phyloP scores from a whole-genome alignment of 371 early-diverging fungal species.

The Rhizopus arrhizus region DNA sequence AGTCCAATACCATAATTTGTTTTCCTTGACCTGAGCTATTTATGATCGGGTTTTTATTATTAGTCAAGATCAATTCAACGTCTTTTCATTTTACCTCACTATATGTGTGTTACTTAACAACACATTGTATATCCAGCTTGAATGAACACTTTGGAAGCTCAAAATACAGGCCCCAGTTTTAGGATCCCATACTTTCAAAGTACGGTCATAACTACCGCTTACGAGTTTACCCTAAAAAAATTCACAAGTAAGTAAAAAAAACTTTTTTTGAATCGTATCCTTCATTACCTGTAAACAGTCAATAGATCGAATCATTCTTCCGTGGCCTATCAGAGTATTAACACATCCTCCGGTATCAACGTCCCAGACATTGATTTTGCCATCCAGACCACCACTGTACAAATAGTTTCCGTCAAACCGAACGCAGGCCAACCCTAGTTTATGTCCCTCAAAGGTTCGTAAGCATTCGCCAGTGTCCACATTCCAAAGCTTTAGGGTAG shows the following conservation, averaged over 20 bases:
- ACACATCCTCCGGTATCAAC: conserved; percentile 77
- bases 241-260: too few species aligned
- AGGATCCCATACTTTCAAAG: conserved; percentile 92
- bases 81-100: conserved; percentile 49
- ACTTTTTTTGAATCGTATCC: too few species aligned
- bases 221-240: conserved; percentile 41
- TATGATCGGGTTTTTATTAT: neutral
- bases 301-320: conserved; percentile 90
- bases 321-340: conserved; percentile 81
- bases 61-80: neutral
- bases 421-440: conserved; percentile 90
- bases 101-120: conserved; percentile 76
- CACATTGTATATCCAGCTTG: conserved; percentile 91
- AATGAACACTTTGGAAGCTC: conserved; percentile 72
- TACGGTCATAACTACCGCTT: conserved; percentile 83
- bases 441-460: conserved; percentile 69
- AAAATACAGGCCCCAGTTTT: conserved; percentile 44
- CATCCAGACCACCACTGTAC: conserved; percentile 92
- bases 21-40: conserved; percentile 2
- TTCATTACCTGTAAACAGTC: conserved; percentile 63
- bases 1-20: neutral
- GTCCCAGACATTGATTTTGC: conserved; percentile 93
- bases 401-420: conserved; percentile 85
- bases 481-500: conserved; percentile 86
- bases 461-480: conserved; percentile 65